Conservation (phyloP, 495 filamentous ascomycete species). For the Penicillium mononematosum region DNA sequence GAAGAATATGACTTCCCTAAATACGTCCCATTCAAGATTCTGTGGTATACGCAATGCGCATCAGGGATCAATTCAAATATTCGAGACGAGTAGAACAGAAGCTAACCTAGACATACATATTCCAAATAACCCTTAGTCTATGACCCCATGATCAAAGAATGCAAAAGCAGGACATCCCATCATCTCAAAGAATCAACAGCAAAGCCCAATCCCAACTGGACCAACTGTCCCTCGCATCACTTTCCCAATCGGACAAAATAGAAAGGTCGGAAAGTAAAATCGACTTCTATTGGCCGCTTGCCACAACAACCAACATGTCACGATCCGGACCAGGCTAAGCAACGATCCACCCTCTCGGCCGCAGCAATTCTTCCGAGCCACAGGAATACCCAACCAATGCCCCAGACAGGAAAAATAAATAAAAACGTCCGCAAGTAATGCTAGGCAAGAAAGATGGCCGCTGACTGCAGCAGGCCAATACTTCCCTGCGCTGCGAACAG, state of each 20-base stretch:
- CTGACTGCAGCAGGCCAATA: not conserved
- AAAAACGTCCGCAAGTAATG: not conserved
- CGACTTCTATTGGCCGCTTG: conserved; percentile 30
- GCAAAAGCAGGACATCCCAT: conserved; percentile 1
- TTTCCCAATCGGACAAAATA: conserved; percentile 24
- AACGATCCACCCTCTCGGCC: conserved; percentile 14
- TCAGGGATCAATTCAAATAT: not conserved
- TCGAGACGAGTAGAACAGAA: not conserved
- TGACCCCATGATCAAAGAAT: not conserved
- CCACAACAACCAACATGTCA: conserved; percentile 40
- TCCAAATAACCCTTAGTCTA: not conserved
- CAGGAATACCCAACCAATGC: not conserved
- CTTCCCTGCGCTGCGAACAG: conserved; percentile 5
- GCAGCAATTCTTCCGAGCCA: conserved; percentile 16
- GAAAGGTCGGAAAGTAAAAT: conserved; percentile 6
- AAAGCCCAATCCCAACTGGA: conserved; percentile 9
- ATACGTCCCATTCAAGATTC: not conserved
- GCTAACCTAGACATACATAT: not conserved
- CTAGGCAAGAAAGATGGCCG: not conserved
- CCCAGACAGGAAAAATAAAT: not conserved
- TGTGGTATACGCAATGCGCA: not conserved
- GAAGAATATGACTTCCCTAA: not conserved
- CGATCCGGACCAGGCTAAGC: conserved; percentile 55
- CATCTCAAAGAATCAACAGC: not conserved
- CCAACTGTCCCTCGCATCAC: conserved; percentile 19